Evolutionary conservation across 2,329 filamentous ascomycete genomes (phyloP).

Genomic region (Emericellopsis atlantica): DNA sequence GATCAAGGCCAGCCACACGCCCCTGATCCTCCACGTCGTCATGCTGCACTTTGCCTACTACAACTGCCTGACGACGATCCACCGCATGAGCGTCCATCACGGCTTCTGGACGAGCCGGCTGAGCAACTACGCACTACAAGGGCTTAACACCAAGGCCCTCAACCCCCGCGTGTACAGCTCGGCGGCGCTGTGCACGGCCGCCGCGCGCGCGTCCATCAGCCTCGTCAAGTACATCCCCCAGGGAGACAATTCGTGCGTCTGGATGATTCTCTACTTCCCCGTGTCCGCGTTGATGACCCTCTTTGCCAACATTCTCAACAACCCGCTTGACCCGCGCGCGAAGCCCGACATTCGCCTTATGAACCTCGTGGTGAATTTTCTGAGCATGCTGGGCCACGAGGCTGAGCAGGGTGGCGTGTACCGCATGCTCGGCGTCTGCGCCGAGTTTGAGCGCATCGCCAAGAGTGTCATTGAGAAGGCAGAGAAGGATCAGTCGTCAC

Average conservation of each 20-base stretch:
- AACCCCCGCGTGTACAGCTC: constrained; percentile 94
- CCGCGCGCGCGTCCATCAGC: constrained; percentile 84
- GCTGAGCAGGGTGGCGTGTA: constrained; percentile 83
- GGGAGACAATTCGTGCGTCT: constrained; percentile 88
- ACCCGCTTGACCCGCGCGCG: constrained; percentile 78
- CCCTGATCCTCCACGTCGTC: constrained; percentile 86
- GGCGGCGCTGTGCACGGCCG: constrained; percentile 82
- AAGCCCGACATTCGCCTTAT: constrained; percentile 83
- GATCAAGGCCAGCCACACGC: constrained; percentile 85
- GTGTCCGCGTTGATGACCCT: constrained; percentile 89
- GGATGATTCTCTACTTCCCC: constrained; percentile 94
- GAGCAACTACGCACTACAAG: constrained; percentile 90
- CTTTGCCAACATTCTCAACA: constrained; percentile 93
- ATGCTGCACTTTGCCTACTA: constrained; percentile 96
- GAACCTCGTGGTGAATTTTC: constrained; percentile 83
- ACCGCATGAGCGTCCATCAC: constrained; percentile 96
- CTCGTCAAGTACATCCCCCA: constrained; percentile 93
- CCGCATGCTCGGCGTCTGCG: constrained; percentile 85
- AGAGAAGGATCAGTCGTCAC: constrained; percentile 68
- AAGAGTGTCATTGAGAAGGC: constrained; percentile 83
- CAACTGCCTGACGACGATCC: constrained; percentile 94
- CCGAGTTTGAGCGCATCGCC: constrained; percentile 94
- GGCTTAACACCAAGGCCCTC: constrained; percentile 76
- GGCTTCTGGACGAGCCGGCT: constrained; percentile 95
- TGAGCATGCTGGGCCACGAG: constrained; percentile 80